Base-by-base conservation (phyloP, 2,329 filamentous ascomycete species). In the Sporothrix globosa region DNA sequence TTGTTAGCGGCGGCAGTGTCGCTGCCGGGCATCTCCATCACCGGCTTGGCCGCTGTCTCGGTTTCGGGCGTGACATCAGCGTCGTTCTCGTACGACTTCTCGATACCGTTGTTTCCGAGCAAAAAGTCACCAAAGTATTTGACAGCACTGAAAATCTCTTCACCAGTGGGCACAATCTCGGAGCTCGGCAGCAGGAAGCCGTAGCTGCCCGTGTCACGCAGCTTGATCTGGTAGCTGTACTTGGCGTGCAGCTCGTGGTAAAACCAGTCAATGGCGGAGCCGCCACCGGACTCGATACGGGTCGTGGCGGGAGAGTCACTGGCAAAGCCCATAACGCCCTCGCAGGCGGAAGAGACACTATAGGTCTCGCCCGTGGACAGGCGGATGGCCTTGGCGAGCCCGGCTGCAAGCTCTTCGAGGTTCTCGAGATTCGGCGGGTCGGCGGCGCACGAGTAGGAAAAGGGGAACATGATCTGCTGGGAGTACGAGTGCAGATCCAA, bases 401-500 rank as follows among this genome's bases (percentile, higher is more conserved):
- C 95, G 70, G 93, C 86, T 1, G 90, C 96, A 21, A 98, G 86
- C 79, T 99, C 96, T 79, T 97, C 89, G 1, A 99, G 86, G 75
- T 96, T 97, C 80, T 99, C 96, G 19, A 96, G 83, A 50, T 93
- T 93, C 0, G 95, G 94, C 14, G 96, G 95, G 39, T 89, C 83
- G 5, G 87, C 84, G 6, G 84, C 82, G 83, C 96, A 99, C 14
- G 92, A 92, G 80, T 92, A 97, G 5, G 92, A 90, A 78, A 94
- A 98, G 0, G 96, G 96, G 78, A 96, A 97, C 10, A 98, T 85
- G 27, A 99, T 90, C 80, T 97, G 92, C 81, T 99, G 94, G 0
- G 93, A 96, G 79, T 98, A 99, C 1, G 92, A 95, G 80, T 99
- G 96, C 34, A 98, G 84, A 78, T 99, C 96, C 58, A 98, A 78